Evolutionary conservation across 768 basidiomycete species (phyloP), one percentile per base, ranked within the genome.

Genomic region (Chalciporus pseudorubinellus): DNA sequence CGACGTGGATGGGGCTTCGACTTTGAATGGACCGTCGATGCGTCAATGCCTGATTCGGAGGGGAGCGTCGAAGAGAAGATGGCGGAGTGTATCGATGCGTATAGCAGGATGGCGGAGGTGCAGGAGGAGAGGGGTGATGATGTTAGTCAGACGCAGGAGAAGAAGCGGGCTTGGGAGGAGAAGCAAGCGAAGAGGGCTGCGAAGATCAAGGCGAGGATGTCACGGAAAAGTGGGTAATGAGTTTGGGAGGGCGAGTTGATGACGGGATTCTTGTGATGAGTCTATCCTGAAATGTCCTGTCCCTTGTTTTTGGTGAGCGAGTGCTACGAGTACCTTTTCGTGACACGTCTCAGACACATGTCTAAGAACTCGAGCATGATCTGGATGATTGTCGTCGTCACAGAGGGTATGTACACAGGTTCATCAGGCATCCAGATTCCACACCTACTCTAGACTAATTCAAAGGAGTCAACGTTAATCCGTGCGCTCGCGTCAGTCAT

Each of bases 1-100:
- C 71, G 70, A n/a, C 81, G 79, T 45, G 89, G 87, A 3, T 92
- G 89, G 89, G 89, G 89, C 46, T 90, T 92, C 62, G 89, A 92
- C 69, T 81, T 92, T 53, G 85, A 91, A 67, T 89, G 88, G 89
- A 68, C 73, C 13, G 48, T 61, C 13, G 58, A 62, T 38, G 44
- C 46, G 38, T 53, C 56, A 11, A 53, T 48, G n/a, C 1, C n/a
- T 36, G 18, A 50, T 38, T 38, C 47, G 36, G 44, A 52, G 59
- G 47, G 60, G 39, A 64, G 68, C 29, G 69, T 88, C 3, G 85
- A 87, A 64, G 65, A 68, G 26, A 81, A 81, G 63, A 92, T 91
- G 87, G 88, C 87, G 61, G 67, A 62, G 18, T 83, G 83, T 65
- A 86, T 91, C 46, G 82, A 82, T 44, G 70, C 71, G 24, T 78